A percentile compares a stretch with the other conserved stretches of the same genome.
Conservation (phyloP, 768 basidiomycete genomes). For the Pleurotus eryngii region DNA sequence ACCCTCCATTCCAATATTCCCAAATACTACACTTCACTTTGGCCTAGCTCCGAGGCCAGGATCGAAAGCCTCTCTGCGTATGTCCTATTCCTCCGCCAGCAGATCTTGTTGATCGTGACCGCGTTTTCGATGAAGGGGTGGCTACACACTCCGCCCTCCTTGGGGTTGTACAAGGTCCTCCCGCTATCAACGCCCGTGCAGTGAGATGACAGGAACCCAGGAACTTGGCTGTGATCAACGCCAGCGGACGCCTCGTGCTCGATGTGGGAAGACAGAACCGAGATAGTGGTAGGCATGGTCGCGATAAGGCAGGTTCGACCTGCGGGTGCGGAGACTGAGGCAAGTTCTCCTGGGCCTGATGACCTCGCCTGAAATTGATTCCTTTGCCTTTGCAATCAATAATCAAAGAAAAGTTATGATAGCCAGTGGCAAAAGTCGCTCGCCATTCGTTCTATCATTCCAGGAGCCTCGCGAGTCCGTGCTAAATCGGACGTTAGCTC, state of each 20-base stretch:
- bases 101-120: background rate
- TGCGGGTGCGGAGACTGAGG: background rate
- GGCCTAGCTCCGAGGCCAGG: background rate
- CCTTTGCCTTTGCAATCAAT: too few species aligned
- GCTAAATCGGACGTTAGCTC: background rate
- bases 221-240: background rate
- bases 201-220: background rate
- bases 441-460: background rate
- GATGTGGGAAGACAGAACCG: conserved; percentile 1
- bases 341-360: background rate
- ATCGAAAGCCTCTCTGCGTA: background rate
- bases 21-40: background rate
- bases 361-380: background rate
- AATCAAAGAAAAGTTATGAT: background rate
- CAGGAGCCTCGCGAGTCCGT: background rate
- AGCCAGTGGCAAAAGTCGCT: background rate
- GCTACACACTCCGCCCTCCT: background rate
- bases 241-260: background rate
- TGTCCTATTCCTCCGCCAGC: background rate
- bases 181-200: background rate
- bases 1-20: background rate
- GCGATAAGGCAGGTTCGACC: conserved; percentile 6
- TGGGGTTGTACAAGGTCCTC: background rate
- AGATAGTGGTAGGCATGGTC: background rate
- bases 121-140: too few species aligned